Percentiles rank a stretch among this genome's conserved stretches.
Evolutionary conservation across 2,329 filamentous ascomycete species (phyloP).

Genomic region (Didymella sp.): DNA sequence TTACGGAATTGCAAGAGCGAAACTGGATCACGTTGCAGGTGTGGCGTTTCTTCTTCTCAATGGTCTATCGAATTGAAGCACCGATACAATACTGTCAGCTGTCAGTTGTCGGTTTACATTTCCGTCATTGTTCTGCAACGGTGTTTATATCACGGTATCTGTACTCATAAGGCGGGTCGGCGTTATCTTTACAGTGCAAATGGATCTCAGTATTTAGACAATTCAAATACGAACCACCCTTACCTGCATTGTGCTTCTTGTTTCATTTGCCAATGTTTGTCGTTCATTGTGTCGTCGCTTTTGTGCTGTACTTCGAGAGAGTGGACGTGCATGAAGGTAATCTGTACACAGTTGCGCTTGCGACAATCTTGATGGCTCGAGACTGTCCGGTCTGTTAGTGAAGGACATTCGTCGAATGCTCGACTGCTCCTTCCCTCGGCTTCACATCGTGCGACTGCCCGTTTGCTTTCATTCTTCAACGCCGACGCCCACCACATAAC

Average conservation of each 20-base stretch:
- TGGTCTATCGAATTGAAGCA: not conserved
- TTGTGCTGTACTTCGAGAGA: not conserved
- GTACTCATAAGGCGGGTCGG: conserved; percentile 1
- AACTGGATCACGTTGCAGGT: not conserved
- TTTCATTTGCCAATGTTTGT: not conserved
- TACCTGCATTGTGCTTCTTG: not conserved
- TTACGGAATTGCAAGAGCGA: not conserved
- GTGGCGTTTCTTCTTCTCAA: not conserved
- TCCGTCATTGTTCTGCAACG: not conserved
- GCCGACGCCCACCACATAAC: not conserved
- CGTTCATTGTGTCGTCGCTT: not conserved
- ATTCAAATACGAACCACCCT: not conserved
- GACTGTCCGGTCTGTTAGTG: not conserved
- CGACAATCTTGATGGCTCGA: not conserved
- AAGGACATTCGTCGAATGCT: not conserved
- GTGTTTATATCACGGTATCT: conserved; percentile 3
- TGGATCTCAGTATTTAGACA: not conserved
- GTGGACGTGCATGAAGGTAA: not conserved
- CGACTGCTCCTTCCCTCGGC: conserved; percentile 9
- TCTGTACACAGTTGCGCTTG: not conserved
- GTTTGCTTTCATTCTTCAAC: conserved; percentile 5
- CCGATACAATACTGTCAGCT: too few species aligned
- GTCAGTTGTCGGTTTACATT: not conserved
- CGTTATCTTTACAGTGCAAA: conserved; percentile 4
- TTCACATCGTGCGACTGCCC: conserved; percentile 5